Evolutionary conservation across 192 early-diverging fungal species (phyloP).

Genomic region (Ramicandelaber brevisporus): DNA sequence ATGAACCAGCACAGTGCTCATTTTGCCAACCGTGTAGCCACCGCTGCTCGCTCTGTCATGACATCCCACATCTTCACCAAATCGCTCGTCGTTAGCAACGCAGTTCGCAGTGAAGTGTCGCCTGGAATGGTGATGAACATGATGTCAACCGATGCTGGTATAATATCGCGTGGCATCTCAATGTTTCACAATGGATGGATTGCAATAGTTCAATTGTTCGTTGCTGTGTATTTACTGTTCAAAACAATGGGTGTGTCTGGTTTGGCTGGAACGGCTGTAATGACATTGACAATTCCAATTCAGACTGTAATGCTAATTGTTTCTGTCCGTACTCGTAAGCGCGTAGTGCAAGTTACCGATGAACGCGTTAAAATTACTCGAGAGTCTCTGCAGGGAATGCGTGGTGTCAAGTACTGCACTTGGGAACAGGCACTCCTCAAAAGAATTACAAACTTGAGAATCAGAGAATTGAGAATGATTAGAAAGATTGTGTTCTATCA

Average conservation of each 20-base stretch:
- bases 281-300: slow-evolving; percentile 60
- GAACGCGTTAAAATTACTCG: slow-evolving; percentile 42
- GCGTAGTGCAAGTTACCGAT: slow-evolving; percentile 77
- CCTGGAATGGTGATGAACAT: slow-evolving; percentile 44
- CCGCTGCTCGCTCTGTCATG: slow-evolving; percentile 38
- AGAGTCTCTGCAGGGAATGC: slow-evolving; percentile 74
- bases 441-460: too few relatives aligned
- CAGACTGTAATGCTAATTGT: slow-evolving; percentile 33
- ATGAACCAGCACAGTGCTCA: slow-evolving; percentile 2
- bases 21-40: too few relatives aligned
- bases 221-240: slow-evolving; percentile 57
- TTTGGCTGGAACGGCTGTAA: slow-evolving; percentile 59
- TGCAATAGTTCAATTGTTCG: slow-evolving; percentile 43
- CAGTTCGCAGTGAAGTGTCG: slow-evolving; percentile 47
- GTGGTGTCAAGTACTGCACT: slow-evolving; percentile 91
- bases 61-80: slow-evolving; percentile 70
- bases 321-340: slow-evolving; percentile 40
- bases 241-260: slow-evolving; percentile 50
- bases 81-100: slow-evolving; percentile 50
- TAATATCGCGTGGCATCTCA: slow-evolving; percentile 29
- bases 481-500: too few relatives aligned
- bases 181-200: slow-evolving; percentile 52
- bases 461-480: too few relatives aligned
- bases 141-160: slow-evolving; percentile 37
- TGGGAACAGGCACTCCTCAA: slow-evolving; percentile 67